Conservation (phyloP, 2,329 filamentous ascomycete species). For the Chalara sp. region DNA sequence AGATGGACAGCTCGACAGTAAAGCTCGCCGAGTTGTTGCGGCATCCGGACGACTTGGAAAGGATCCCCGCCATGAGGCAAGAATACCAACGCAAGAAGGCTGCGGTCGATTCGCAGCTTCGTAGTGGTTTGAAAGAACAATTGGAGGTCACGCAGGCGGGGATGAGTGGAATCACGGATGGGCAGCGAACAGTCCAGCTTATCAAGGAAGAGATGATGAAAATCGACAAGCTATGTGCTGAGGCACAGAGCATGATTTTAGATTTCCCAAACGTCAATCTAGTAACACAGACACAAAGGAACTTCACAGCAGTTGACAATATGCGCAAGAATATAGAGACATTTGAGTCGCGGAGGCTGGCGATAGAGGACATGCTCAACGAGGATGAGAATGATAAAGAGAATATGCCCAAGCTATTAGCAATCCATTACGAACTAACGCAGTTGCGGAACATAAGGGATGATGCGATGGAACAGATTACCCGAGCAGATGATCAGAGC, state of each 20-base stretch:
- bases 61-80: conserved; percentile 80
- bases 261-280: conserved; percentile 92
- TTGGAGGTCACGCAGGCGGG: conserved; percentile 90
- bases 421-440: conserved; percentile 87
- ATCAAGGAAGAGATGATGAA: conserved; percentile 99
- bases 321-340: conserved; percentile 89
- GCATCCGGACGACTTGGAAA: conserved; percentile 95
- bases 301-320: conserved; percentile 88
- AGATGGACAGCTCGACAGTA: conserved; percentile 27
- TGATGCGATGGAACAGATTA: conserved; percentile 94
- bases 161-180: conserved; percentile 82
- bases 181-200: conserved; percentile 82
- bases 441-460: conserved; percentile 89
- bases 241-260: conserved; percentile 94
- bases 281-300: conserved; percentile 89
- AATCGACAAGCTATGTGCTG: conserved; percentile 94
- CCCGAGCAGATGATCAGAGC: conserved; percentile 63
- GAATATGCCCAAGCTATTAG: conserved; percentile 85
- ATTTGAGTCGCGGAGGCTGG: conserved; percentile 71
- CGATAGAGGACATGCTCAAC: conserved; percentile 70
- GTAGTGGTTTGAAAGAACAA: conserved; percentile 82
- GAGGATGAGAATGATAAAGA: conserved; percentile 82
- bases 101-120: conserved; percentile 83
- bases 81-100: conserved; percentile 94
- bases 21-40: conserved; percentile 90